Evolutionary conservation across 768 basidiomycete genomes (phyloP).

Genomic region (Tulasnella sp.): DNA sequence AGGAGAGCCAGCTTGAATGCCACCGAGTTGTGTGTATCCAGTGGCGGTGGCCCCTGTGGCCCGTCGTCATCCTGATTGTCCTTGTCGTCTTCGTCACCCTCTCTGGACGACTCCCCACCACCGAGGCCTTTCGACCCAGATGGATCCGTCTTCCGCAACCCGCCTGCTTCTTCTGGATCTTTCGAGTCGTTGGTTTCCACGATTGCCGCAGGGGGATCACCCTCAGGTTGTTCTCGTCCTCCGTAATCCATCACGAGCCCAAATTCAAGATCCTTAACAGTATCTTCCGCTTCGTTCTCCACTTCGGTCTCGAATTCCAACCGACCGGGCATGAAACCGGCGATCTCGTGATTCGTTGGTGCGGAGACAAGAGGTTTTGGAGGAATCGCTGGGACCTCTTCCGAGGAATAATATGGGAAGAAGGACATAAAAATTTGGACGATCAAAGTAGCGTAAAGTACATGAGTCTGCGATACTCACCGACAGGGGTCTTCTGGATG

Average conservation of each 20-base stretch:
- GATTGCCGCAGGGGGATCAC: constrained; percentile 31
- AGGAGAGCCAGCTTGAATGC: constrained; percentile 80
- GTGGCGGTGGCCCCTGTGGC: constrained; percentile 50
- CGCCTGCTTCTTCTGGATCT: constrained; percentile 53
- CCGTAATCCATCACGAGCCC: constrained; percentile 78
- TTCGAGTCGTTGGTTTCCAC: constrained; percentile 54
- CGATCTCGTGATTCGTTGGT: constrained; percentile 82
- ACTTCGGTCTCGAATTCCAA: constrained; percentile 96
- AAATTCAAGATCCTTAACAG: constrained; percentile 93
- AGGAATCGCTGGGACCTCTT: constrained; percentile 25
- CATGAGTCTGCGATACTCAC: neutral
- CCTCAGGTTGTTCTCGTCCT: constrained; percentile 52
- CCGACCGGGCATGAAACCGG: constrained; percentile 89
- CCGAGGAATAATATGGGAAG: too few species aligned
- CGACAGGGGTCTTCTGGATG: constrained; percentile 38
- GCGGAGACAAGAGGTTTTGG: constrained; percentile 78
- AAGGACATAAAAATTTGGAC: too few species aligned
- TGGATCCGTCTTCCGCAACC: constrained; percentile 34
- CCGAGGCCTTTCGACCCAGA: neutral
- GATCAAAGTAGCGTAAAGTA: neutral
- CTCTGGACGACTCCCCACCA: constrained; percentile 17
- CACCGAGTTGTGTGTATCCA: constrained; percentile 75
- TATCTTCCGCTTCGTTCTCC: constrained; percentile 92
- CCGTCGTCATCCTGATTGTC: constrained; percentile 14
- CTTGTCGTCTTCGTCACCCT: constrained; percentile 38